Conservation (phyloP, 2,329 filamentous ascomycete genomes). For the Macrophomina tecta region DNA sequence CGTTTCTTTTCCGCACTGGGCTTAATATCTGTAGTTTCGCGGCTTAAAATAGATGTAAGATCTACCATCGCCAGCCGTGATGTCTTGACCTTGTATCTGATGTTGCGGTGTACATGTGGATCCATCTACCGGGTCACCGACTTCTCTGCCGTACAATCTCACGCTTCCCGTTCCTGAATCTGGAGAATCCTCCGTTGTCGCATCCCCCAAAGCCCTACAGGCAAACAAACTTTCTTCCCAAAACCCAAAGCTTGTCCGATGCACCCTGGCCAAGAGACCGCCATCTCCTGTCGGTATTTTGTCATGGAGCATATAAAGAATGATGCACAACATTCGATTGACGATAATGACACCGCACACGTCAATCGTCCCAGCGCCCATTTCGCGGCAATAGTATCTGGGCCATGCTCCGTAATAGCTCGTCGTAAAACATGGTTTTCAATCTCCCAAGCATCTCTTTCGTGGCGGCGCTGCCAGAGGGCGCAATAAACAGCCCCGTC, state of each 20-base stretch:
- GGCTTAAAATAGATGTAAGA: neutral
- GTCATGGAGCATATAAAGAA: neutral
- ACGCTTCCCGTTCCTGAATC: neutral
- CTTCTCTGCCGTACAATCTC: neutral
- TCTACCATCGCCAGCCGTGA: neutral
- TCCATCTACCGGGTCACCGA: neutral
- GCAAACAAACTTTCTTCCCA: neutral
- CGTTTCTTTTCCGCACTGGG: neutral
- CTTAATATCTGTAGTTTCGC: neutral
- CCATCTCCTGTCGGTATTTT: neutral
- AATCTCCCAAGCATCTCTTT: slow-evolving; percentile 13
- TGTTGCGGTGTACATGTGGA: neutral
- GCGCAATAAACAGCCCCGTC: neutral
- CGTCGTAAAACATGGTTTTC: neutral
- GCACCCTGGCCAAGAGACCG: too few relatives aligned
- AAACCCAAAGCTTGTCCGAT: neutral
- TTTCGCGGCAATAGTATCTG: too few relatives aligned
- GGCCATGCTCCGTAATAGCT: neutral
- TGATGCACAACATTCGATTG: too few relatives aligned
- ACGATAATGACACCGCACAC: too few relatives aligned
- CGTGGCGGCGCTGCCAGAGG: neutral
- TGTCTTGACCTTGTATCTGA: neutral
- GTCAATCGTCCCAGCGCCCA: too few relatives aligned
- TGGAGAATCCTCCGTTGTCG: neutral
- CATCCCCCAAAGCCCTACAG: neutral